Conservation (phyloP, 768 basidiomycete species). For the Termitomyces bulborhizus region DNA sequence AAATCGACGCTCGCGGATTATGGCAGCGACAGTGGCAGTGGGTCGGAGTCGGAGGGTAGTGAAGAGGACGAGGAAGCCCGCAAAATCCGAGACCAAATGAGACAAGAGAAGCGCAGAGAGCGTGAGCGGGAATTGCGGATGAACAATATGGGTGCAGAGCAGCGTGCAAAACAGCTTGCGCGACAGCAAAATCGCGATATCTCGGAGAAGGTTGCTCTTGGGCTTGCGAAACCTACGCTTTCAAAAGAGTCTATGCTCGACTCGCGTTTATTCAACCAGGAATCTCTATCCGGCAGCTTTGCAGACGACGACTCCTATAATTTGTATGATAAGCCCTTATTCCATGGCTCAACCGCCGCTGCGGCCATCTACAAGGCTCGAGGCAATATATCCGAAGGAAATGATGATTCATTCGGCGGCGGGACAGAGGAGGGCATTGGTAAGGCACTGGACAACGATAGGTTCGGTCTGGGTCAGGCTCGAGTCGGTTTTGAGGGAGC, state of each 20-base stretch:
- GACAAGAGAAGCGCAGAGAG: conserved; percentile 87
- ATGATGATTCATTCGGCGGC: conserved; percentile 89
- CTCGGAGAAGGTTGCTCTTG: conserved; percentile 97
- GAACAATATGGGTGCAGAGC: conserved; percentile 98
- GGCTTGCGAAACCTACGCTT: conserved; percentile 92
- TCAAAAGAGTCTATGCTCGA: conserved; percentile 98
- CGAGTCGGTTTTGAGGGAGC: conserved; percentile 90
- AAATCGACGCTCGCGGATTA: conserved; percentile 78
- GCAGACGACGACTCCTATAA: conserved; percentile 93
- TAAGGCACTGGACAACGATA: conserved; percentile 86
- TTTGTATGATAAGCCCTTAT: conserved; percentile 90
- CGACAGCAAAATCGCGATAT: conserved; percentile 98
- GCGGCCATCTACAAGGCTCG: conserved; percentile 99
- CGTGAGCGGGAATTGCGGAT: conserved; percentile 97
- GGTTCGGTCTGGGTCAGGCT: conserved; percentile 85
- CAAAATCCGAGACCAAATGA: conserved; percentile 83
- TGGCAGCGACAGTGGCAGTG: conserved; percentile 70
- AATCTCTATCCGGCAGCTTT: conserved; percentile 74
- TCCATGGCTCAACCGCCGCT: conserved; percentile 92
- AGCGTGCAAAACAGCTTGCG: conserved; percentile 91
- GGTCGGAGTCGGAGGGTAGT: conserved; percentile 51
- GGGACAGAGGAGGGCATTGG: conserved; percentile 95
- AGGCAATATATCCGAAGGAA: conserved; percentile 77
- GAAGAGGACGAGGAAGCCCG: conserved; percentile 82
- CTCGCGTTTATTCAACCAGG: conserved; percentile 95